Evolutionary conservation across 768 basidiomycete genomes (phyloP), one percentile per base, ranked within the genome.

Genomic region (Saitozyma podzolica): DNA sequence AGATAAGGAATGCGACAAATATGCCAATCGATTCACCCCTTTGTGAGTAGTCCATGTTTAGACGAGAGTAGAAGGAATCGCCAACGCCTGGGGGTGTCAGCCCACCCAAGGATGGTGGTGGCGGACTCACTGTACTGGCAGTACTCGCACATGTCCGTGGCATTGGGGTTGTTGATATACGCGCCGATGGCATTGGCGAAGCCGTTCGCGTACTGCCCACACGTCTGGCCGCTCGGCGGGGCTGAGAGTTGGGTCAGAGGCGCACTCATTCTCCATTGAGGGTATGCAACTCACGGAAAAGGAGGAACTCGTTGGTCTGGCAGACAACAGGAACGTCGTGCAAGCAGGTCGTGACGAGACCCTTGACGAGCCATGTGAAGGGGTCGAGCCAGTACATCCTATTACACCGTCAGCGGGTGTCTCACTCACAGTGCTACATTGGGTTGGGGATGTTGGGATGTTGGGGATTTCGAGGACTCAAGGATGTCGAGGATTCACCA

Each of bases 191-290:
- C 79, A 0, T 64, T 65, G 8, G 89, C 85, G 78, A 91, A 94
- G 9, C 84, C 83, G n/a, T 83, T 80, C 0, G 88, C 90, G 87
- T 89, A 95, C 5, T 84, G 68, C 10, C 67, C 68, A 73, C 92
- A 95, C 0, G 87, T 90, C 75, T 91, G 86, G 6, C 87, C 88
- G 5, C 82, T 64, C 0, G 92, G 92, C 2, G 92, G 88, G 61
- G 29, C 29, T 29, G 29, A 29, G 29, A 29, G 29, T 29, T 29
- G 29, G 29, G 29, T 29, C 29, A 29, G 29, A 29, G 29, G 29
- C 29, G 29, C 29, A 29, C 29, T 29, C 29, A 29, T 29, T 29
- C 29, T 29, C 29, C 29, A 29, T 29, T 29, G 29, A 29, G 29
- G 29, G 29, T 29, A 29, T 29, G 2, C 29, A 29, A 29, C 29